A percentile compares a stretch with the other conserved stretches of the same genome.
Conservation (phyloP, 2,329 filamentous ascomycete genomes). For the Monosporascus sp. region DNA sequence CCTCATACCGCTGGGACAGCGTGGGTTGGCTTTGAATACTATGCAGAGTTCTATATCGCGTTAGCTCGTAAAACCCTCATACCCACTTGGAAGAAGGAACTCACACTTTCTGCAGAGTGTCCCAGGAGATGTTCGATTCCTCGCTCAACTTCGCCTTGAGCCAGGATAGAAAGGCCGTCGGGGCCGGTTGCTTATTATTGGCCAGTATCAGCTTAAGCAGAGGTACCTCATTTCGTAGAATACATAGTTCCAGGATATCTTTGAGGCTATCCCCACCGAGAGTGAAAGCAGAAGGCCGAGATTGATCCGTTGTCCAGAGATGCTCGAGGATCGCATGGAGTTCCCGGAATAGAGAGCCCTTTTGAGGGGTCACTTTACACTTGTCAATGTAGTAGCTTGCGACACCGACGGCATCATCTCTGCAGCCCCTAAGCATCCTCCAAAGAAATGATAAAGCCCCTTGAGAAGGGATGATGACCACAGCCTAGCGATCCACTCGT, state of each 20-base stretch:
- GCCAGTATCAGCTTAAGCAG: constrained; percentile 2
- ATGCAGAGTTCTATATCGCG: constrained; percentile 3
- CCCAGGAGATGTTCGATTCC: constrained; percentile 1
- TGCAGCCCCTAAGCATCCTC: not conserved
- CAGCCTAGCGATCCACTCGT: constrained; percentile 2
- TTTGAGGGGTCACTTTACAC: not conserved
- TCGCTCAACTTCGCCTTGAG: constrained; percentile 1
- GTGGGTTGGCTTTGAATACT: constrained; percentile 1
- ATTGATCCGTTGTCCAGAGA: not conserved
- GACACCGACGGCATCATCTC: not conserved
- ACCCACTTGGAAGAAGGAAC: not conserved
- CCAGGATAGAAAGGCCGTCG: constrained; percentile 5
- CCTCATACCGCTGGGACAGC: constrained; percentile 3
- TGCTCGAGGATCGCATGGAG: constrained; percentile 1
- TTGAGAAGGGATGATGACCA: constrained; percentile 10
- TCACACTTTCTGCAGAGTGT: constrained; percentile 4
- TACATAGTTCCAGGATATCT: constrained; percentile 1
- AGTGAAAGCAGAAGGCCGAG: too few relatives aligned
- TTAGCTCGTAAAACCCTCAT: not conserved
- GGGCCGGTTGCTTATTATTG: not conserved
- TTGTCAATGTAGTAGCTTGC: constrained; percentile 1
- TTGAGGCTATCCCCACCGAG: not conserved
- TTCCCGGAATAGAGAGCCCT: not conserved
- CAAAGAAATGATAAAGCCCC: constrained; percentile 2
- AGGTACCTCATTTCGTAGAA: not conserved